Conservation (phyloP, 2,329 filamentous ascomycete species). For the Alternaria tenuissima region DNA sequence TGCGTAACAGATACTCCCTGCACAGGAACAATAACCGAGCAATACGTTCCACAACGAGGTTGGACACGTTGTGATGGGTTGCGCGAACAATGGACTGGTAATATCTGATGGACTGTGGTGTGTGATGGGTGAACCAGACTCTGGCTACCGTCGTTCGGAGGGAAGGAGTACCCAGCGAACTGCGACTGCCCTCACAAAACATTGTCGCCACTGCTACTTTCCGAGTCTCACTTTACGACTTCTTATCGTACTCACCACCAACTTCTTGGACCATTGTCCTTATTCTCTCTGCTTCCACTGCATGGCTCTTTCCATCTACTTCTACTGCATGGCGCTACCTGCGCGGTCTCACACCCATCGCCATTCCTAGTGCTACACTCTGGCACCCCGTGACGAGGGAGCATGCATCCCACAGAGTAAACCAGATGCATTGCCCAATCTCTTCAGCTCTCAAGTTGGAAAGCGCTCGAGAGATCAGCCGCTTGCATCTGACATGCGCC, state of each 20-base stretch:
- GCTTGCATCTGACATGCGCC: conserved; percentile 6
- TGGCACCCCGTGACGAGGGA: neutral
- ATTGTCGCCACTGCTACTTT: neutral
- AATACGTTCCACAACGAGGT: neutral
- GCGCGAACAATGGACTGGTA: neutral
- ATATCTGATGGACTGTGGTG: neutral
- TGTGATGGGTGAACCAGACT: conserved; percentile 48
- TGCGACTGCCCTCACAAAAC: conserved; percentile 8
- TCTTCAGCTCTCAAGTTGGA: conserved; percentile 3
- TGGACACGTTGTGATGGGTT: neutral
- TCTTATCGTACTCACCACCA: neutral
- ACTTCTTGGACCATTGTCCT: neutral
- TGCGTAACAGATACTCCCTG: neutral
- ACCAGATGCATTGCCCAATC: conserved; percentile 1
- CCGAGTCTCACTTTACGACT: neutral
- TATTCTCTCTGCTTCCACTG: neutral
- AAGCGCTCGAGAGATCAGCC: neutral
- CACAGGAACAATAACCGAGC: neutral
- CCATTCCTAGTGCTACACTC: neutral
- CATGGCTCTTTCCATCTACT: neutral
- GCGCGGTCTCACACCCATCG: neutral
- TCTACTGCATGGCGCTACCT: conserved; percentile 5
- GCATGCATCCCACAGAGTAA: conserved; percentile 4
- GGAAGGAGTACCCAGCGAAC: conserved; percentile 2
- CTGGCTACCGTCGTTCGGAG: conserved; percentile 1